Evolutionary conservation across 768 basidiomycete species (phyloP).

Genomic region (Xerocomellus amylosporus): DNA sequence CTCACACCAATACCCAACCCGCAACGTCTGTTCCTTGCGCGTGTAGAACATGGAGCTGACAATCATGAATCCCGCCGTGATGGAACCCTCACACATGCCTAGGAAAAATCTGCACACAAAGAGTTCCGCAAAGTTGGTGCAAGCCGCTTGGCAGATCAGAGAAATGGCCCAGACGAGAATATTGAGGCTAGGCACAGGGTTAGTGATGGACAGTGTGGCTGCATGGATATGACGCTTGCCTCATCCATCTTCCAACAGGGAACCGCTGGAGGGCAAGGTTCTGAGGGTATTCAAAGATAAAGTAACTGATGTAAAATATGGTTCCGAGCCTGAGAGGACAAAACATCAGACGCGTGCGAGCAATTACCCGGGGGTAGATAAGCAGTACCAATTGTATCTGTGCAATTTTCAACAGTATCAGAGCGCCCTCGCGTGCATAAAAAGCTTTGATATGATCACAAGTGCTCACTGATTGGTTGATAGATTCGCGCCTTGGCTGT

Average conservation of each 20-base stretch:
- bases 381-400: constrained; percentile 63
- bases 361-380: neutral
- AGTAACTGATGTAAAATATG: constrained; percentile 69
- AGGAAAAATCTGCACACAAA: constrained; percentile 63
- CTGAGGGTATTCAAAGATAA: constrained; percentile 71
- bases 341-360: neutral
- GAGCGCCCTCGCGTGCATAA: neutral
- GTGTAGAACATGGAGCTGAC: constrained; percentile 80
- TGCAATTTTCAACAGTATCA: neutral
- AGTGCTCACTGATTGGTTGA: constrained; percentile 58
- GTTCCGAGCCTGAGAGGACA: constrained; percentile 58
- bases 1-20: constrained; percentile 79
- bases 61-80: constrained; percentile 76
- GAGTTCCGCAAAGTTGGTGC: constrained; percentile 64
- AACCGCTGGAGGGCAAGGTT: constrained; percentile 69
- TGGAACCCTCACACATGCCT: constrained; percentile 68
- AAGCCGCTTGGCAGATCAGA: constrained; percentile 62
- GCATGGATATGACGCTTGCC: constrained; percentile 36
- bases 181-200: constrained; percentile 46
- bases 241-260: constrained; percentile 81
- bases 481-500: constrained; percentile 57
- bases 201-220: neutral
- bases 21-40: constrained; percentile 60
- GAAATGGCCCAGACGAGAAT: constrained; percentile 66
- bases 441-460: neutral